These are phyloP conservation scores for Colletotrichum sp. DNA, from an alignment of 2,329 filamentous ascomycete species.

Conservation along the genomic window DNA sequence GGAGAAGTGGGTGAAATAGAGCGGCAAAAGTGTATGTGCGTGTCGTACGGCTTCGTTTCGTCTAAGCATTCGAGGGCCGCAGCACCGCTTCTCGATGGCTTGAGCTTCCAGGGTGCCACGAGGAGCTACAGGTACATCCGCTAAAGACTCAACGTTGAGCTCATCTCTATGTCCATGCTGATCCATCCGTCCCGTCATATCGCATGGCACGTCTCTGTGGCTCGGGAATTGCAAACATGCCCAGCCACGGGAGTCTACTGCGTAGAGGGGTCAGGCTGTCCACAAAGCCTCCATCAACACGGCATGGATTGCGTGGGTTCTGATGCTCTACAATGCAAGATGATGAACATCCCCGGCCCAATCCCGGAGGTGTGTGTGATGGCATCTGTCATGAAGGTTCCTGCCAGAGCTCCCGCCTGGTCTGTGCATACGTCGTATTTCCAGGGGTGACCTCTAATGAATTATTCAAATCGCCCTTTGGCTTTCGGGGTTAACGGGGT, in stretches of 20 bases:
- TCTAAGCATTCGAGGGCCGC: background rate
- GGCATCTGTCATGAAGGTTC: background rate
- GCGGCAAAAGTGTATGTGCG: background rate
- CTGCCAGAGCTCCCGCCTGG: background rate
- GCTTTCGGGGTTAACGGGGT: conserved; percentile 5
- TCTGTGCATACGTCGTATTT: background rate
- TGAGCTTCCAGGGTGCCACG: background rate
- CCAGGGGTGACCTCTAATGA: background rate
- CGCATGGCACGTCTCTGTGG: background rate
- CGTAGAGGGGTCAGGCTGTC: background rate
- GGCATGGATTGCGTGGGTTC: background rate
- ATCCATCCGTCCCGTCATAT: background rate
- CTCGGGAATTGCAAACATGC: background rate
- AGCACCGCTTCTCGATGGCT: background rate
- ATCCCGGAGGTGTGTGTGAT: background rate
- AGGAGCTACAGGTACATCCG: background rate
- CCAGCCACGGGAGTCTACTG: background rate
- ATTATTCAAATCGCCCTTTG: background rate
- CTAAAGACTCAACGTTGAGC: background rate
- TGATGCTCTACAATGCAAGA: background rate
- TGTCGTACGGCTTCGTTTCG: background rate
- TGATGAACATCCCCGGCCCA: background rate
- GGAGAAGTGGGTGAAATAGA: background rate
- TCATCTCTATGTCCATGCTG: background rate
- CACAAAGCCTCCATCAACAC: background rate